These are phyloP conservation scores for Aspergillus clavatus DNA, from an alignment of 2,329 filamentous ascomycete species.

Conservation along the genomic window DNA sequence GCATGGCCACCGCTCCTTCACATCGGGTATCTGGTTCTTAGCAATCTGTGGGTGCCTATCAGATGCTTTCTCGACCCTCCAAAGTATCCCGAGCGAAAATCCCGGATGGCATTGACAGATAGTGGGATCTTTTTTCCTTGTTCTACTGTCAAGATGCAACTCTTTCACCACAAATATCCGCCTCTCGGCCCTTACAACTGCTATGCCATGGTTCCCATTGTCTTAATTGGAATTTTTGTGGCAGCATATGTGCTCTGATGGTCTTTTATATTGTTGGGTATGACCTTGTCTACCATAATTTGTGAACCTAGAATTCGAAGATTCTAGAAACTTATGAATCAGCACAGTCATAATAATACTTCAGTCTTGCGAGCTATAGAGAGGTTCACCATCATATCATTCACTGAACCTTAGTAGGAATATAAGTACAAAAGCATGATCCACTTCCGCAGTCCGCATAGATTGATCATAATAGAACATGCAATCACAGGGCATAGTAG, in stretches of 20 bases:
- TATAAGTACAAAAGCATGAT: too few relatives aligned
- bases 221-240: neutral
- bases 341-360: too few relatives aligned
- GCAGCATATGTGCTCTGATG: neutral
- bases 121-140: neutral
- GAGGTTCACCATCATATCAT: too few relatives aligned
- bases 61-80: constrained; percentile 18
- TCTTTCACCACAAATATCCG: neutral
- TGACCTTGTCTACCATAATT: too few relatives aligned
- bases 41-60: constrained; percentile 19
- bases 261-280: neutral
- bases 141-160: neutral
- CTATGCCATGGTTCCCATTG: neutral
- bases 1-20: constrained; percentile 23
- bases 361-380: too few relatives aligned
- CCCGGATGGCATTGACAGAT: neutral
- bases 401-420: too few relatives aligned
- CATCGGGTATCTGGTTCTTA: constrained; percentile 13
- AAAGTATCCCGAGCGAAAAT: constrained; percentile 4
- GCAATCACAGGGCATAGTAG: too few relatives aligned
- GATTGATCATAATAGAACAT: too few relatives aligned
- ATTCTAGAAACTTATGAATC: too few relatives aligned
- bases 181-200: neutral
- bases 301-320: too few relatives aligned
- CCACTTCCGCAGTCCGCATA: too few relatives aligned